Evolutionary conservation across 1,139 yeast species (phyloP).

Genomic region (Magnusiomyces suaveolens): DNA sequence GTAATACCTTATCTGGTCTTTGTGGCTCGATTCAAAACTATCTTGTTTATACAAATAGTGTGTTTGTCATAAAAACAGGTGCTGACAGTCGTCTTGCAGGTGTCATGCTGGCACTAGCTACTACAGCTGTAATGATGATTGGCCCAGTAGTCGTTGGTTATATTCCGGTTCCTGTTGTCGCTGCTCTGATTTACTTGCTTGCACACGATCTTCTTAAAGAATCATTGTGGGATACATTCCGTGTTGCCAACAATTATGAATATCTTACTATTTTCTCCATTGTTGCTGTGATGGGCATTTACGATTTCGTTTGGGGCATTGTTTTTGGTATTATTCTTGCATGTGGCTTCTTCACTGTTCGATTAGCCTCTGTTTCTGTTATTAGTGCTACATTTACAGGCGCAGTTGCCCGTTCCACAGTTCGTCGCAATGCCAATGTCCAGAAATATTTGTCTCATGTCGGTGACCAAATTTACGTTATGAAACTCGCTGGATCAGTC

Average conservation of each 20-base stretch:
- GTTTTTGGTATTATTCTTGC: constrained; percentile 85
- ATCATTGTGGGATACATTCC: constrained; percentile 76
- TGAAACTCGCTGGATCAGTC: constrained; percentile 77
- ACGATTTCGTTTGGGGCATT: constrained; percentile 90
- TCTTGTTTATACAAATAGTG: constrained; percentile 87
- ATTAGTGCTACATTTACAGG: constrained; percentile 81
- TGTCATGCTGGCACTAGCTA: constrained; percentile 70
- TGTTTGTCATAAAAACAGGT: constrained; percentile 84
- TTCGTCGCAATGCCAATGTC: constrained; percentile 82
- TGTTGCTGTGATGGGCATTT: constrained; percentile 87
- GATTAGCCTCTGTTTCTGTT: constrained; percentile 78
- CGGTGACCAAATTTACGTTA: constrained; percentile 82
- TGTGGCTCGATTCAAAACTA: constrained; percentile 88
- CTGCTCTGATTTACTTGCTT: constrained; percentile 75
- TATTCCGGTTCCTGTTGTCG: constrained; percentile 93
- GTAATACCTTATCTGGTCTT: constrained; percentile 78
- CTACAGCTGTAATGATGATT: constrained; percentile 66
- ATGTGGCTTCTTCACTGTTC: constrained; percentile 82
- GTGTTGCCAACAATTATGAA: constrained; percentile 65
- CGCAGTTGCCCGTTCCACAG: constrained; percentile 82
- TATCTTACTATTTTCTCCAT: constrained; percentile 75
- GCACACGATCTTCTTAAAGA: constrained; percentile 87
- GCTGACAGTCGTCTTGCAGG: constrained; percentile 89
- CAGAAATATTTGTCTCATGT: constrained; percentile 75
- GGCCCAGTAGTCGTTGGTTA: constrained; percentile 92